phyloP scores from a whole-genome alignment of 108 stramenopile genomes.

The Epipyxis sp. region DNA sequence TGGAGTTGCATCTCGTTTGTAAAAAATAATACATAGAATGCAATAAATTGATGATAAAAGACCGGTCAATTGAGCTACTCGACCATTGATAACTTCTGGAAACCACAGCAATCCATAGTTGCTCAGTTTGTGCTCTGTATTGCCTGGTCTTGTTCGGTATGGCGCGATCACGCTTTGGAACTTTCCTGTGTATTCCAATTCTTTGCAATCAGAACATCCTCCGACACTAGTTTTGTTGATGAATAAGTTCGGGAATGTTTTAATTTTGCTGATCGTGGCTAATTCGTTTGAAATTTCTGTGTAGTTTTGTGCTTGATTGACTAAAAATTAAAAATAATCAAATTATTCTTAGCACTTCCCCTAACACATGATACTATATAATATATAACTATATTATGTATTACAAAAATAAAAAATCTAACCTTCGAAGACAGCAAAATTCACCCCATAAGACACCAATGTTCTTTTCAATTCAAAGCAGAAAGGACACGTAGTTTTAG shows the following conservation, averaged over 20 bases:
- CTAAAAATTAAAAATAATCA: too few species aligned
- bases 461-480: constrained; percentile 42
- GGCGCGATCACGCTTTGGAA: neutral
- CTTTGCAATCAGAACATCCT: constrained; percentile 23
- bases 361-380: too few species aligned
- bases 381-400: too few species aligned
- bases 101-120: neutral
- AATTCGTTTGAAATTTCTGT: neutral
- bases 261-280: neutral
- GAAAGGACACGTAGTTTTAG: constrained; percentile 69
- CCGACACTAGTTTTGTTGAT: neutral
- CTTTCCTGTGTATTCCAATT: neutral
- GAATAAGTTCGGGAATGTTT: constrained; percentile 23
- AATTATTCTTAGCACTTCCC: too few species aligned
- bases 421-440: constrained; percentile 18
- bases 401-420: too few species aligned
- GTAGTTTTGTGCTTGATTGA: neutral
- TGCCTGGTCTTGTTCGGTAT: neutral
- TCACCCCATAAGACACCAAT: constrained; percentile 8
- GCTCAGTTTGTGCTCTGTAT: neutral
- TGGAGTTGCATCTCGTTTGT: neutral
- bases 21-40: neutral
- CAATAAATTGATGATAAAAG: neutral
- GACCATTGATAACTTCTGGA: constrained; percentile 15
- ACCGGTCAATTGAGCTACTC: neutral